Conservation (phyloP, 257 asterid species). For the Lithospermum erythrorhizon region DNA sequence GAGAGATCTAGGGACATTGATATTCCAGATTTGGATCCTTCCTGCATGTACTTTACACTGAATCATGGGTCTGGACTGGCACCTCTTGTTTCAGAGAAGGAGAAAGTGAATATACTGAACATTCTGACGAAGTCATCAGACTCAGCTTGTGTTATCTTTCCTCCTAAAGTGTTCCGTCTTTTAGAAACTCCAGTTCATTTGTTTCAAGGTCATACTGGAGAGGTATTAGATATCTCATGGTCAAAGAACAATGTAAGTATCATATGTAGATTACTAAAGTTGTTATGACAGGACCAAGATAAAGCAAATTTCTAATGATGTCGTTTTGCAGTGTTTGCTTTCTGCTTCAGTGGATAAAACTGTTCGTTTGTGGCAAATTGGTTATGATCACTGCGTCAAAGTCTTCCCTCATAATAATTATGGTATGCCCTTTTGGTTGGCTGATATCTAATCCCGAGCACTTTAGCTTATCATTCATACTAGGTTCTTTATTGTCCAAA, state of each 20-base stretch:
- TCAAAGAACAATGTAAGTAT: constrained; percentile 62
- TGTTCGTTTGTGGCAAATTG: background rate
- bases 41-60: constrained; percentile 70
- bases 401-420: constrained; percentile 1
- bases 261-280: background rate
- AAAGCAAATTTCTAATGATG: constrained; percentile 4
- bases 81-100: constrained; percentile 47
- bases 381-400: background rate
- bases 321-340: constrained; percentile 12
- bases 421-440: background rate
- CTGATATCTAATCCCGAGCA: background rate
- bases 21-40: constrained; percentile 61
- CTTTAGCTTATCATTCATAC: background rate
- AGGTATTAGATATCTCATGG: constrained; percentile 83
- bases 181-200: constrained; percentile 63
- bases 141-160: constrained; percentile 75
- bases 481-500: background rate
- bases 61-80: constrained; percentile 60
- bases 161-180: constrained; percentile 65
- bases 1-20: constrained; percentile 48
- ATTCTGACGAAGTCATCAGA: constrained; percentile 40
- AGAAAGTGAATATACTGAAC: constrained; percentile 27
- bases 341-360: background rate
- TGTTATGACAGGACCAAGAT: background rate
- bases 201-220: constrained; percentile 59